Evolutionary conservation across 2,329 filamentous ascomycete species (phyloP).

Genomic region (Venturia aucupariae): DNA sequence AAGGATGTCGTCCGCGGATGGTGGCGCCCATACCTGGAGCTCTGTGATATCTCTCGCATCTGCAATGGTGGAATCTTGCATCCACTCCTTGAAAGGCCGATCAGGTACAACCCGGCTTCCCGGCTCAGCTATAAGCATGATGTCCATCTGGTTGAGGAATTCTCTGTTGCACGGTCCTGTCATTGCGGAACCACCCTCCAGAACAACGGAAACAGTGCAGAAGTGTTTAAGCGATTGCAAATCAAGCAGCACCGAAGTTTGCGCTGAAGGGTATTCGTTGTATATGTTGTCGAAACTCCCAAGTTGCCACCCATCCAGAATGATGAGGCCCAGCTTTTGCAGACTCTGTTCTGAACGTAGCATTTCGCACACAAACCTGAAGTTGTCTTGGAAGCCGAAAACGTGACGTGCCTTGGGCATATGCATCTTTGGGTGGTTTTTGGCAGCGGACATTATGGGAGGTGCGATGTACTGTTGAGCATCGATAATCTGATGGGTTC

Average conservation of each 20-base stretch:
- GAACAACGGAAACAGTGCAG: background rate
- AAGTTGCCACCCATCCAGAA: background rate
- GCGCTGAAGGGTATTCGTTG: background rate
- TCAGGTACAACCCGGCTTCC: background rate
- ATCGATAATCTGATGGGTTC: background rate
- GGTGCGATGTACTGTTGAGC: background rate
- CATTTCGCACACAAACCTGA: conserved; percentile 1
- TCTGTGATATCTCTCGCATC: background rate
- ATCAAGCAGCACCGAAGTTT: background rate
- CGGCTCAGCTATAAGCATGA: background rate
- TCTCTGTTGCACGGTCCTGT: background rate
- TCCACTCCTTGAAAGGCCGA: background rate
- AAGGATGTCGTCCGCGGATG: background rate
- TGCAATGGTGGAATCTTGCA: background rate
- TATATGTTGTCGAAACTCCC: background rate
- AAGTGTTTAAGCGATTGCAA: background rate
- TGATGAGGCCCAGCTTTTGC: background rate
- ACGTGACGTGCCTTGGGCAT: background rate
- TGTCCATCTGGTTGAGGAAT: background rate
- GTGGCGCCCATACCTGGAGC: background rate
- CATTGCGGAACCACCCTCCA: background rate
- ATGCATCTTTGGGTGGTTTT: background rate
- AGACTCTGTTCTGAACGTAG: background rate
- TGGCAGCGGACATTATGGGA: background rate
- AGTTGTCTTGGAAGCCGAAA: background rate